Percentiles rank a stretch among this genome's conserved stretches.
phyloP scores from a whole-genome alignment of 2,329 filamentous ascomycete genomes.

The Mycosphaerelloides madeirae region DNA sequence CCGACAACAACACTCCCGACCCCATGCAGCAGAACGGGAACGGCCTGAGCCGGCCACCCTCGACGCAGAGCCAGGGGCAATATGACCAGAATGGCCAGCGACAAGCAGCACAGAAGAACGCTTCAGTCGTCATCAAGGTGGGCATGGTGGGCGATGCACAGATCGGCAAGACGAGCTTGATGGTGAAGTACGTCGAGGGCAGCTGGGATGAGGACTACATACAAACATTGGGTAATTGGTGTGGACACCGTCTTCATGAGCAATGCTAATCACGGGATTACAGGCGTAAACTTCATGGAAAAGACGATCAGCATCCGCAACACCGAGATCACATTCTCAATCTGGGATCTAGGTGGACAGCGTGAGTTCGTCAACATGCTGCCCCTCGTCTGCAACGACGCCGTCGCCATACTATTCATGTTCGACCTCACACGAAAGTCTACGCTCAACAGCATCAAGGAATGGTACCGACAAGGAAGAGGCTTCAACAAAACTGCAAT shows the following conservation, averaged over 20 bases:
- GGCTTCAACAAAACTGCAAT: slow-evolving; percentile 99
- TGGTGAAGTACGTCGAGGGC: slow-evolving; percentile 99
- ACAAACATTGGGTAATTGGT: slow-evolving; percentile 71
- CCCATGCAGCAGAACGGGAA: slow-evolving; percentile 28
- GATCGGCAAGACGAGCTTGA: slow-evolving; percentile 97
- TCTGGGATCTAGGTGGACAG: slow-evolving; percentile 97
- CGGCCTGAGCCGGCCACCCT: slow-evolving; percentile 30
- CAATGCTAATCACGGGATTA: neutral
- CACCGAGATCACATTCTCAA: slow-evolving; percentile 98
- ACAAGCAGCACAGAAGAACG: slow-evolving; percentile 44
- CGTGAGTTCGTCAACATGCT: slow-evolving; percentile 99
- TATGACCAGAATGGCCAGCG: slow-evolving; percentile 31
- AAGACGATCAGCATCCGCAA: slow-evolving; percentile 99
- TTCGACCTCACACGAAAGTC: slow-evolving; percentile 97
- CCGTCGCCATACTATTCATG: slow-evolving; percentile 98
- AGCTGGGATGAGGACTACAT: slow-evolving; percentile 99
- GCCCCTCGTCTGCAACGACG: slow-evolving; percentile 97
- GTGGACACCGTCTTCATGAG: neutral
- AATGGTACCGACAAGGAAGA: slow-evolving; percentile 96
- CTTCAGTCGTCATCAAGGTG: slow-evolving; percentile 92
- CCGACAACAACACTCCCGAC: slow-evolving; percentile 39
- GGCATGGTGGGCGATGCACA: slow-evolving; percentile 99
- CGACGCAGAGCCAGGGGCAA: slow-evolving; percentile 28
- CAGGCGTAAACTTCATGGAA: slow-evolving; percentile 98
- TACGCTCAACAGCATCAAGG: slow-evolving; percentile 98